Evolutionary conservation across 1,139 yeast genomes (phyloP), one percentile per base, ranked within the genome.

Genomic region (Zygotorulaspora mrakii): DNA sequence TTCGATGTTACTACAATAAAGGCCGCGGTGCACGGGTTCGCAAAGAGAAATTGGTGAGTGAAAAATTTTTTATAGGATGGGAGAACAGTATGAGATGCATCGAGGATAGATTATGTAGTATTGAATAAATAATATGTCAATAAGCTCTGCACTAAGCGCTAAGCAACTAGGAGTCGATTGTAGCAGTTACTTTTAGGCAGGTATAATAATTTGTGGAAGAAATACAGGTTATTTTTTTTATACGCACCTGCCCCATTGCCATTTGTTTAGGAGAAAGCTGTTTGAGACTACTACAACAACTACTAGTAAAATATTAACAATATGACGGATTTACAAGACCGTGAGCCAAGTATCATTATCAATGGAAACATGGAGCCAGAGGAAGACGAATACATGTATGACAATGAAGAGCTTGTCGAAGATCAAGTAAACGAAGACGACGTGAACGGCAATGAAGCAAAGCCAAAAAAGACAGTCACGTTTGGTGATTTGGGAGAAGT

Each of bases 261-360:
- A 9, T 9, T 20, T 20, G 9, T 20, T 20, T 20, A 20, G 9
- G 22, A 24, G n/a, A 24, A 24, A 24, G 27, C n/a, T 11, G 27
- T 24, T 11, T n/a, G n/a, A n/a, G n/a, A n/a, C n/a, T n/a, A n/a
- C n/a, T n/a, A n/a, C n/a, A n/a, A n/a, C n/a, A n/a, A n/a, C n/a
- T n/a, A n/a, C n/a, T n/a, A n/a, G n/a, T 22, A 10, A 9, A 28
- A 16, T 14, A 28, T 57, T 57, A 58, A 67, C 17, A 49, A 35
- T 18, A 73, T 73, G 78, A 66, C 76, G 45, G 95, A 86, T 70
- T 74, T 86, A 59, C 89, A 86, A 65, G 86, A 79, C 65, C 89
- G 84, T 45, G 80, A 81, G 48, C 95, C 95, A 41, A 85, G 82
- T 63, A 80, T 87, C 59, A 79, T 88, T 51, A 84, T 87, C 61